Evolutionary conservation across 192 early-diverging fungal genomes (phyloP).

Genomic region (Coemansia sp.): DNA sequence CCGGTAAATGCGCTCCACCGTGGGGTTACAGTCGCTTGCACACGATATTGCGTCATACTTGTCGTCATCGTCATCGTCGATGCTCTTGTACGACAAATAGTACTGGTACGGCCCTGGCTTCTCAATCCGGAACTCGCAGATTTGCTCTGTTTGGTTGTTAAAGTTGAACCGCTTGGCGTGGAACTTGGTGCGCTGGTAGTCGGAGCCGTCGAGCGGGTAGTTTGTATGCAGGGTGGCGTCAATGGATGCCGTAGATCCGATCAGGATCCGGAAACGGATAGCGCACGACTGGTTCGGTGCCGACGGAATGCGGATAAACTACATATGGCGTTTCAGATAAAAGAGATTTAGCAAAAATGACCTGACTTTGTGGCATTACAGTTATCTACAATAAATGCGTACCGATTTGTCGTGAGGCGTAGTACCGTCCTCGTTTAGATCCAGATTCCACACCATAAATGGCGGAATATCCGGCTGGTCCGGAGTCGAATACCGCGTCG

Average conservation of each 20-base stretch:
- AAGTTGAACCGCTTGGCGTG: conserved; percentile 40
- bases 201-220: conserved; percentile 75
- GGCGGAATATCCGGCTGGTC: conserved; percentile 44
- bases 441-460: conserved; percentile 54
- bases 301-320: conserved; percentile 51
- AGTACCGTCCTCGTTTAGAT: conserved; percentile 51
- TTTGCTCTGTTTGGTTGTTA: conserved; percentile 60
- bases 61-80: conserved; percentile 25
- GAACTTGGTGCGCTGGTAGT: conserved; percentile 42
- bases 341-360: not conserved
- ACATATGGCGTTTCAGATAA: not conserved
- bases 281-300: conserved; percentile 56
- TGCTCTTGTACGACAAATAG: conserved; percentile 67
- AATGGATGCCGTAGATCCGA: conserved; percentile 74
- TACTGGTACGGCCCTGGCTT: conserved; percentile 86
- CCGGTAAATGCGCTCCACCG: conserved; percentile 41
- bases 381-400: conserved; percentile 4
- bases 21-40: conserved; percentile 21
- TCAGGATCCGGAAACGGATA: conserved; percentile 76
- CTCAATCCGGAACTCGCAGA: conserved; percentile 63
- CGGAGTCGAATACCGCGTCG: conserved; percentile 35
- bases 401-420: conserved; percentile 48
- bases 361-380: not conserved
- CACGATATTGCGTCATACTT: conserved; percentile 16
- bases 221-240: conserved; percentile 80